A percentile compares a stretch with the other conserved stretches of the same genome.
Conservation (phyloP, 2,329 filamentous ascomycete species). For the Fusarium agapanthi region DNA sequence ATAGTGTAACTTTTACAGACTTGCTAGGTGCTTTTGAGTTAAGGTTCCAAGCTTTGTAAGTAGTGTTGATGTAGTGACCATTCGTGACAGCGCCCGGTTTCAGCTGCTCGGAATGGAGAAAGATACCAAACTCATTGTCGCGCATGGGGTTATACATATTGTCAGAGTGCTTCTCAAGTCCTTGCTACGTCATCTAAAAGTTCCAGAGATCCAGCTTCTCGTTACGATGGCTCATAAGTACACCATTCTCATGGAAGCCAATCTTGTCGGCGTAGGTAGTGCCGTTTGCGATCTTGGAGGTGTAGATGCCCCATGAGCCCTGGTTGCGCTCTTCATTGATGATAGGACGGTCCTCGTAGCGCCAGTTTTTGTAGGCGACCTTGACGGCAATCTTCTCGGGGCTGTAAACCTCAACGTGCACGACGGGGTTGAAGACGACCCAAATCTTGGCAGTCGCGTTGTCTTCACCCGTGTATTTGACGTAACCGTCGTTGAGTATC, state of each 20-base stretch:
- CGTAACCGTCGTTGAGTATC: not conserved
- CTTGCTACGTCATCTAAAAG: not conserved
- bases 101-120: conserved; percentile 2
- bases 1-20: not conserved
- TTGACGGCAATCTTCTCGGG: not conserved
- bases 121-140: conserved; percentile 3
- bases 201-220: conserved; percentile 1
- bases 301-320: conserved; percentile 7
- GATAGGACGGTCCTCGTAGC: not conserved
- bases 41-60: conserved; percentile 6
- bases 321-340: conserved; percentile 2
- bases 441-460: not conserved
- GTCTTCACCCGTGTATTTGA: not conserved
- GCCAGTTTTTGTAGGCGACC: conserved; percentile 1
- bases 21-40: not conserved
- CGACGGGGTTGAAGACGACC: conserved; percentile 5
- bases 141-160: conserved; percentile 11
- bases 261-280: conserved; percentile 10
- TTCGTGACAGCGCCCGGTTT: not conserved
- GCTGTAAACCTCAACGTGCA: conserved; percentile 1
- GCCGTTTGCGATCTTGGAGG: conserved; percentile 5
- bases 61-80: conserved; percentile 1
- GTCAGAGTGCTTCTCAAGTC: not conserved
- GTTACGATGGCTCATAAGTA: not conserved
- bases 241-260: not conserved